Base-by-base conservation (phyloP, 148 eudicot species). In the Chenopodium berlandieri region DNA sequence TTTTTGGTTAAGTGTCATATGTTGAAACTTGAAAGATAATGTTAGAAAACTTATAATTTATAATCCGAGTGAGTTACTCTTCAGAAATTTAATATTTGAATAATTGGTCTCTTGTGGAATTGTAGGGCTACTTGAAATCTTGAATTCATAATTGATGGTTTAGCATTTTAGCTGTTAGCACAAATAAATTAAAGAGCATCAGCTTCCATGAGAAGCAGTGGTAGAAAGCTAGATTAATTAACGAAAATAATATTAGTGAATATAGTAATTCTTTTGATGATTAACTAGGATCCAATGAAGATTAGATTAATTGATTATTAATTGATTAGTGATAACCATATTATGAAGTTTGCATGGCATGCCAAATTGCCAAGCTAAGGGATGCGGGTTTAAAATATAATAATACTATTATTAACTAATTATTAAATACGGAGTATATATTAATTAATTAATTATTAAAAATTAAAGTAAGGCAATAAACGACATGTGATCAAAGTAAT, bases 401-500 rank as follows among this genome's bases (percentile, higher is more conserved):
- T n/a, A 20, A 60, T 12, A 7, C 1, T 47, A 47, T 8, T 47
- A 47, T 47, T 5, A 0, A 60, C 69, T 70, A 69, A 30, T 20
- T 12, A 32, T 32, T 32, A 32, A 13, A 34, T 34, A 34, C 5
- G 40, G 40, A 34, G 40, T 34, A 56, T 48, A 48, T 48, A 48
- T 48, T 48, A 48, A 50, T 12, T 9, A 9, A 60, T 76, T 71
- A 69, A 47, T 13, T 12, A 30, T 22, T 7, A 34, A 7, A 72
- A 37, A 17, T 16, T 48, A 75, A 67, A 75, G 79, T 52, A 56
- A 1, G 48, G 71, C 76, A 37, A 32, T 79, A 79, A 79, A 75
- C 52, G 79, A 75, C 80, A 80, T 75, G 56, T 84, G 77, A 80
- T 62, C 80, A 80, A 84, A 84, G 75, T 80, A 64, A 73, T 16